These are phyloP conservation scores for Cyclanthera cordifolia DNA, from an alignment of 306 rosid species.

Conservation along the genomic window DNA sequence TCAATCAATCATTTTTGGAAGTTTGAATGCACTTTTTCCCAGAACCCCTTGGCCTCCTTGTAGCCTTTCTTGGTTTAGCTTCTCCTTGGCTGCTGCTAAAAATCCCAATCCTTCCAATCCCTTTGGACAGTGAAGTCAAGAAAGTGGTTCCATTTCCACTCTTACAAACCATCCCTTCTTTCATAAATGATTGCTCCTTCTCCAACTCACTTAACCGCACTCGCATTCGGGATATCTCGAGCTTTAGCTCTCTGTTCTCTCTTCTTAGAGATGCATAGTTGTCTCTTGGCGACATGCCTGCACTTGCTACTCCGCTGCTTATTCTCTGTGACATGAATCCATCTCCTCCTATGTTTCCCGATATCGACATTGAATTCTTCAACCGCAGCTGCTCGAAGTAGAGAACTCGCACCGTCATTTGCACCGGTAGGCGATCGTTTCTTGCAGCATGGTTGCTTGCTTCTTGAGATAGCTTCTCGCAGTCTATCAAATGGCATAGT, in stretches of 20 bases:
- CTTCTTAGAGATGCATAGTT: slow-evolving; percentile 74
- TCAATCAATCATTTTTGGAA: too few relatives aligned
- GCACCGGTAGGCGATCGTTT: slow-evolving; percentile 66
- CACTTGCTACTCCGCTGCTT: slow-evolving; percentile 73
- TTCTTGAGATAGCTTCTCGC: slow-evolving; percentile 82
- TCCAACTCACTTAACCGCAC: slow-evolving; percentile 85
- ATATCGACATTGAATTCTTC: slow-evolving; percentile 47
- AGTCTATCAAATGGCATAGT: slow-evolving; percentile 67
- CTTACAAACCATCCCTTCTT: slow-evolving; percentile 68
- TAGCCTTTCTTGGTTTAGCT: slow-evolving; percentile 25
- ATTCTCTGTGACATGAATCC: slow-evolving; percentile 53
- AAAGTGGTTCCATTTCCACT: slow-evolving; percentile 56
- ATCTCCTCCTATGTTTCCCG: slow-evolving; percentile 53
- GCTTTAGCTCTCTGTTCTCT: slow-evolving; percentile 78
- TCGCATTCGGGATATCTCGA: slow-evolving; percentile 74
- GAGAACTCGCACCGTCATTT: slow-evolving; percentile 65
- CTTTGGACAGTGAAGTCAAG: slow-evolving; percentile 64
- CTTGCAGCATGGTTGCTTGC: slow-evolving; percentile 86
- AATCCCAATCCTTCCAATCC: slow-evolving; percentile 63
- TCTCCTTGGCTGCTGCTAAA: slow-evolving; percentile 44
- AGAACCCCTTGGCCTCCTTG: background rate
- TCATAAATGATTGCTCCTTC: slow-evolving; percentile 75
- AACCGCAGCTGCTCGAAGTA: slow-evolving; percentile 76
- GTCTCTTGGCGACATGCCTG: slow-evolving; percentile 83
- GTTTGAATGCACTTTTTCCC: background rate